Base-by-base conservation (phyloP, 164 flowering plant species). In the Vitis amurensis region DNA sequence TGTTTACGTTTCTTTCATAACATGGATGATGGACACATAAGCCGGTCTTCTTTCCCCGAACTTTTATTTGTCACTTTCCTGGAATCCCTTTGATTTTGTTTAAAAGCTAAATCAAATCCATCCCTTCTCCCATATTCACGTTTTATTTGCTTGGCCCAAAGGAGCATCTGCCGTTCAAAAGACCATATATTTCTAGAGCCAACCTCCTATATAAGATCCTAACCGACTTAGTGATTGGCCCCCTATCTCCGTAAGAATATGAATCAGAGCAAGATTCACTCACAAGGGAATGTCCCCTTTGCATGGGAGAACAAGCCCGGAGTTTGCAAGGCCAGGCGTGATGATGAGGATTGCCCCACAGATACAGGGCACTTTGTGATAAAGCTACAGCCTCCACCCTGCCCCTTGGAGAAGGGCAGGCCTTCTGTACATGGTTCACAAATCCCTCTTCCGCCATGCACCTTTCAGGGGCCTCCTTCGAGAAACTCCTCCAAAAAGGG, bases 241-340 rank as follows among this genome's bases (percentile, higher is more conserved):
- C 2, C 2, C 27, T 23, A 23, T 23, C 27, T 23, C 27, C 27
- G 27, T 1, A 23, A 23, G 27, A 23, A 49, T 13, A 80, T 79
- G 81, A 76, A 73, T 44, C 73, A 73, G 13, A 49, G 68, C 49
- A 81, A 75, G 55, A 76, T 77, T 66, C 68, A 76, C 17, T 77
- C 84, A 27, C 77, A 67, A 51, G 79, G 81, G 11, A 64, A 44
- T 4, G 66, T 81, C 9, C 81, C 87, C 64, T 85, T 83, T 66
- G 74, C 89, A 29, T 83, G 87, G 87, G 89, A 85, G 64, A 75
- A 81, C 69, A 75, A 71, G 67, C 84, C 89, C 11, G 89, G 87
- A 3, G 68, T 77, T 10, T 68, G 70, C 75, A 82, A 79, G 61
- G 62, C 11, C n/a, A 50, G 12, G 14, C 58, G 12, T 55, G 72